Base-by-base conservation (phyloP, 164 flowering plant species). In the Tetrastigma voinierianum region DNA sequence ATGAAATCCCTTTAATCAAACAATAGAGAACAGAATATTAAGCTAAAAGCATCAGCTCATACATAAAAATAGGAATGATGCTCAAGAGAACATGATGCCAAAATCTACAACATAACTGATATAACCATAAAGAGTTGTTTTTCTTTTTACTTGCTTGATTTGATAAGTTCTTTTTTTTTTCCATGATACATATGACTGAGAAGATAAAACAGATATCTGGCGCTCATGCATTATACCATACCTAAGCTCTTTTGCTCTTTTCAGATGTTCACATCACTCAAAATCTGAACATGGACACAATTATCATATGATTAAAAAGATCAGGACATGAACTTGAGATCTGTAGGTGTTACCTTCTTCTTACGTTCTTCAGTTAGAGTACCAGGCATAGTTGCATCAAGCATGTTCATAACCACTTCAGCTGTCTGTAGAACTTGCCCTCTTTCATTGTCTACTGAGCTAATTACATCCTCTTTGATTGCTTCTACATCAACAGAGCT, bases 341-440 rank as follows among this genome's bases (percentile, higher is more conserved):
- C 40, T 2, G 14, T 40, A 25, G 71, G 66, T 21, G 66, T 58
- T 83, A 92, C 99, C 99, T 87, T 86, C 65, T 83, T 76, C 81
- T 89, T 95, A 72, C 89, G 83, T 57, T 87, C 90, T 70, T 86
- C 88, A 64, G 80, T 72, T 53, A 95, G 79, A 66, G 87, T 78
- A 68, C 82, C 93, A 71, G 99, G 99, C 82, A 83, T 82, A 20
- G 94, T 84, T 51, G 74, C 77, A 86, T 95, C 97, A 71, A 95
- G 94, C 97, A 95, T 85, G 58, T 89, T 90, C 86, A 95, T 83
- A 49, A 90, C 91, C 70, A 88, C 75, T 76, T 89, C 64, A 58
- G 97, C 84, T 59, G 93, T 77, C 78, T 84, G 96, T 62, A 90
- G 72, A 48, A 82, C 88, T 69, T 87, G 85, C 53, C 96, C 84